Base-by-base conservation (phyloP, 441 rosid genomes). In the Euphorbia schlechtendalii region DNA sequence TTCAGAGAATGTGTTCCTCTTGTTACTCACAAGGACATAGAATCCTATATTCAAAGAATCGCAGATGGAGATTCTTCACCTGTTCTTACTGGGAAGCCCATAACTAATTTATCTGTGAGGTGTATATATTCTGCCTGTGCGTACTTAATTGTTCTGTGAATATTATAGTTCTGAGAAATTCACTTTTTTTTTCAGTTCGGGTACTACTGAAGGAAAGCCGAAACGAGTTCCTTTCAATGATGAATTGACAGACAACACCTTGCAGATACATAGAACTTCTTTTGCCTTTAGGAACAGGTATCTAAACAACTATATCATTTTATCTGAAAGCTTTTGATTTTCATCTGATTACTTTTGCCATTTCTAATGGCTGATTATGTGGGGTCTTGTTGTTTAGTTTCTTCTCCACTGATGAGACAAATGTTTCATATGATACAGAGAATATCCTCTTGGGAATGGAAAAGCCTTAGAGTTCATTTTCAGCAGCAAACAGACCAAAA, bases 271-370 rank as follows among this genome's bases (percentile, higher is more conserved):
- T 63, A 80, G 74, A 67, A 94, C 99, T 69, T 89, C 98, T 22
- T 94, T 81, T 74, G 96, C 98, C 58, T 94, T 78, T 66, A 80
- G 99, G 78, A 91, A 84, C 86, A 86, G 94, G 99, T 94, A 69
- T 30, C 24, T 9, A 21, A 13, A 15, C 40, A 22, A 9, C 61
- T 17, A 38, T 57, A 32, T 15, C 38, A 32, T 32, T 32, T 3
- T 32, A 20, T n/a, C n/a, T n/a, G n/a, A n/a, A n/a, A n/a, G n/a
- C n/a, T n/a, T n/a, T n/a, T n/a, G n/a, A n/a, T n/a, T n/a, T n/a
- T n/a, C n/a, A n/a, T n/a, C n/a, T n/a, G n/a, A n/a, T n/a, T n/a
- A n/a, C n/a, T n/a, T n/a, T n/a, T n/a, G n/a, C n/a, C n/a, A n/a
- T n/a, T n/a, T n/a, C n/a, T n/a, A n/a, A n/a, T n/a, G n/a, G n/a